Conservation (phyloP, 2,329 filamentous ascomycete species). For the Plectosphaerella cucumerina region DNA sequence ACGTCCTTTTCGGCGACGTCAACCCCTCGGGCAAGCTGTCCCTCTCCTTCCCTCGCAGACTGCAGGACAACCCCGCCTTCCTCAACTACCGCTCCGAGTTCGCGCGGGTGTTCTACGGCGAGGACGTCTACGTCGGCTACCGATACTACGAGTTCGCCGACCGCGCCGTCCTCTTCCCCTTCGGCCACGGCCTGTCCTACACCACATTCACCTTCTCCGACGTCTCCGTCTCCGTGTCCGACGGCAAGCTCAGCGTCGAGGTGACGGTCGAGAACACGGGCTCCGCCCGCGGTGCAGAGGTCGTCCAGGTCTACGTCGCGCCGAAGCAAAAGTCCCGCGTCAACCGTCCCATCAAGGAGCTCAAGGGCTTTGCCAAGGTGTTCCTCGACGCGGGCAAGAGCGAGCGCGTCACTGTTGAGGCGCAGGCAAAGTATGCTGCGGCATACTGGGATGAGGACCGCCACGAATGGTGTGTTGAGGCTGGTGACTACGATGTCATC, state of each 20-base stretch:
- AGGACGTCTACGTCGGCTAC: conserved; percentile 79
- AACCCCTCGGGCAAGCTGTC: conserved; percentile 76
- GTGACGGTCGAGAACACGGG: conserved; percentile 60
- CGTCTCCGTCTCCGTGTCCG: conserved; percentile 39
- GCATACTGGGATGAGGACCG: conserved; percentile 69
- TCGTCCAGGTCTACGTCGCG: conserved; percentile 53
- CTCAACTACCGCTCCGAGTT: conserved; percentile 70
- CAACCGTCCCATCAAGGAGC: conserved; percentile 54
- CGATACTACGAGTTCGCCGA: conserved; percentile 70
- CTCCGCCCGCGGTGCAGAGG: conserved; percentile 44
- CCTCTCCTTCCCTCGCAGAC: conserved; percentile 65
- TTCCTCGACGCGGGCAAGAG: conserved; percentile 55
- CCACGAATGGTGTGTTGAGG: conserved; percentile 61
- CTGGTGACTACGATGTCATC: conserved; percentile 59
- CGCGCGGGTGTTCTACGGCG: conserved; percentile 68
- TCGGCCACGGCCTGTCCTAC: conserved; percentile 79
- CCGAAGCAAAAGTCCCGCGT: conserved; percentile 48
- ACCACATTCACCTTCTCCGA: conserved; percentile 60
- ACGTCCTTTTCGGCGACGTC: conserved; percentile 68
- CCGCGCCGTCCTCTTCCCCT: conserved; percentile 64
- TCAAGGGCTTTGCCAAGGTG: conserved; percentile 64
- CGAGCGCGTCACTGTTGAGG: conserved; percentile 50
- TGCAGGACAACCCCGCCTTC: conserved; percentile 71
- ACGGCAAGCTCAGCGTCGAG: conserved; percentile 43
- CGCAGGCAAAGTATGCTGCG: conserved; percentile 60